Base-by-base conservation (phyloP, 2,329 filamentous ascomycete species). In the Exophiala calicioides region DNA sequence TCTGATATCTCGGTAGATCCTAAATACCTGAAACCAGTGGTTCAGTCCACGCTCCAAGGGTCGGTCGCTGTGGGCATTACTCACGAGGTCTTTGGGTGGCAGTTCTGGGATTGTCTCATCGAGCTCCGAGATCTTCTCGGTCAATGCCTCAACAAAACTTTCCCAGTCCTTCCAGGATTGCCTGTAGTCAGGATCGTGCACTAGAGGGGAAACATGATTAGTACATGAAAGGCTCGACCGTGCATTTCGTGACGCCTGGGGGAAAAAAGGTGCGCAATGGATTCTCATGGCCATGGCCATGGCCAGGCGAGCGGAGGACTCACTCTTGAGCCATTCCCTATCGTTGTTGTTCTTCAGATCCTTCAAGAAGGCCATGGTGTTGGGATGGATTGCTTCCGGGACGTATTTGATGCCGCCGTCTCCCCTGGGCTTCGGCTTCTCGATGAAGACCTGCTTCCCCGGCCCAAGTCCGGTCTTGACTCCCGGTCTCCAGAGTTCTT, bases 51-150 rank as follows among this genome's bases (percentile, higher is more conserved):
- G n/a, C n/a, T n/a, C n/a, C n/a, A 27, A n/a, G n/a, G 24, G 24
- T n/a, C 24, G 7, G 4, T 37, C 19, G 20, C 34, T 24, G 9
- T 7, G 20, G 8, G 34, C 10, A 7, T 4, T 26, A 45, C 74
- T 63, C 58, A 82, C 82, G 58, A 95, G 73, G 62, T 95, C 90
- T 66, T 94, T 93, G 43, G 85, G 74, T 1, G 90, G 90, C 16
- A 95, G 72, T 59, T 95, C 89, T 1, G 90, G 90, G 31, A 95
- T 81, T 1, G 89, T 94, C 44, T 85, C 81, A 63, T 96, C 90
- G 29, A 78, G 75, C 48, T 84, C 81, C 15, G 79, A 78, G 43
- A 95, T 76, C 52, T 81, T 84, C 50, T 84, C 75, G 1, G 85
- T 87, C 29, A 93, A 73, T 7, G 74, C 74, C 57, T 87, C 84